Evolutionary conservation across 345 rosid species (phyloP).

Genomic region (Kandelia obovata): DNA sequence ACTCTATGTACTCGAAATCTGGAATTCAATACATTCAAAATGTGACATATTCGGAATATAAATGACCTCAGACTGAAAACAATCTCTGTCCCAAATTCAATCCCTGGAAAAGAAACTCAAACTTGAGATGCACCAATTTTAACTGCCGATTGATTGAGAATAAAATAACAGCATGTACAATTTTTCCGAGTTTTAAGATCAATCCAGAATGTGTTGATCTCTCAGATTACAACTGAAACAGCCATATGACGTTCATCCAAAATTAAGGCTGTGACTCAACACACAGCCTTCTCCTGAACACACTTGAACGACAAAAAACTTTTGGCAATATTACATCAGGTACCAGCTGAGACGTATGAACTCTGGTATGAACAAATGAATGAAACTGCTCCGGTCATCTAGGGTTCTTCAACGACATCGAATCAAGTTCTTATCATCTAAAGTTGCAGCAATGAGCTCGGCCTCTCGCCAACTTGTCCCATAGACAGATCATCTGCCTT

Average conservation of each 20-base stretch:
- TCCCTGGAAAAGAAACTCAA: too few species aligned
- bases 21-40: too few species aligned
- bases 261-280: constrained; percentile 3
- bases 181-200: constrained; percentile 2
- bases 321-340: not conserved
- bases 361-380: not conserved
- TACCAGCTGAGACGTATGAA: not conserved
- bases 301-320: not conserved
- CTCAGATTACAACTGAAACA: not conserved
- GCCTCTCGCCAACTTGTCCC: constrained; percentile 84
- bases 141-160: too few species aligned
- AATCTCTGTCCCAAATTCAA: too few species aligned
- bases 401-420: not conserved
- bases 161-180: not conserved
- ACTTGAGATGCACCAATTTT: too few species aligned
- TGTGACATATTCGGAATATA: too few species aligned
- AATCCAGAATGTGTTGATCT: constrained; percentile 4
- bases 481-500: constrained; percentile 84
- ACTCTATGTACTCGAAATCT: too few species aligned
- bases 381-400: not conserved
- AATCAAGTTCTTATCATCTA: constrained; percentile 42
- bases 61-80: too few species aligned
- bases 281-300: constrained; percentile 13
- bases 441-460: constrained; percentile 77
- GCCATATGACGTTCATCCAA: not conserved